Evolutionary conservation across 2,329 filamentous ascomycete genomes (phyloP).

Genomic region (Aspergillus fumigatiaffinis): DNA sequence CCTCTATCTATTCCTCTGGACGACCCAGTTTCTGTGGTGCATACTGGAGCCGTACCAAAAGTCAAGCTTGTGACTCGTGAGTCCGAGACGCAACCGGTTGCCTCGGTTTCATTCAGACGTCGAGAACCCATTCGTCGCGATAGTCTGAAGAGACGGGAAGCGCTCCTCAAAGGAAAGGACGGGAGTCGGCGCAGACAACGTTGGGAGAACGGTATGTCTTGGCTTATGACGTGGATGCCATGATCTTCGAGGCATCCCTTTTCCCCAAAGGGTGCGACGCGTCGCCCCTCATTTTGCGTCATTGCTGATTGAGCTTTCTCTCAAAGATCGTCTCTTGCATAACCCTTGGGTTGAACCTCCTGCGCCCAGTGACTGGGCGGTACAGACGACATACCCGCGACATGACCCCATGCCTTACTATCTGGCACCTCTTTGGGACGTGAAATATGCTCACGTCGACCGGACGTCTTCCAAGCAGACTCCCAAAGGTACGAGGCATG

Average conservation of each 20-base stretch:
- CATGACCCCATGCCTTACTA: slow-evolving; percentile 77
- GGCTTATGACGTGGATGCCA: background rate
- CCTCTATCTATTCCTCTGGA: slow-evolving; percentile 75
- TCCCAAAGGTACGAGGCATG: slow-evolving; percentile 32
- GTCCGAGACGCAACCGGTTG: slow-evolving; percentile 20
- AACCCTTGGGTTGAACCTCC: slow-evolving; percentile 86
- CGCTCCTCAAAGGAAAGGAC: slow-evolving; percentile 82
- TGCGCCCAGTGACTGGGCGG: slow-evolving; percentile 74
- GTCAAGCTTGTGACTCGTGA: slow-evolving; percentile 18
- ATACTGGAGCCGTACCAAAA: slow-evolving; percentile 28
- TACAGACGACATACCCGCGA: slow-evolving; percentile 75
- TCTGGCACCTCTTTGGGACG: slow-evolving; percentile 81
- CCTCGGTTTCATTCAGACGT: slow-evolving; percentile 46
- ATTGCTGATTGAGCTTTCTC: slow-evolving; percentile 19
- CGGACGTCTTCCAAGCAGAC: slow-evolving; percentile 34
- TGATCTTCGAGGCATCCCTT: background rate
- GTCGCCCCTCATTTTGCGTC: background rate
- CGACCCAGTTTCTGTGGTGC: slow-evolving; percentile 38
- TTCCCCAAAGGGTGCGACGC: background rate
- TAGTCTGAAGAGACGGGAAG: slow-evolving; percentile 65
- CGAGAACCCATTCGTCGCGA: slow-evolving; percentile 56
- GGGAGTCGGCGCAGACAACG: slow-evolving; percentile 79
- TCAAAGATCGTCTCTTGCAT: slow-evolving; percentile 72
- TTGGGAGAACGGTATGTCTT: slow-evolving; percentile 82
- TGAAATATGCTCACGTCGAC: slow-evolving; percentile 45